These are phyloP conservation scores for Diaporthe vexans DNA, from an alignment of 2,329 filamentous ascomycete genomes.

Conservation along the genomic window DNA sequence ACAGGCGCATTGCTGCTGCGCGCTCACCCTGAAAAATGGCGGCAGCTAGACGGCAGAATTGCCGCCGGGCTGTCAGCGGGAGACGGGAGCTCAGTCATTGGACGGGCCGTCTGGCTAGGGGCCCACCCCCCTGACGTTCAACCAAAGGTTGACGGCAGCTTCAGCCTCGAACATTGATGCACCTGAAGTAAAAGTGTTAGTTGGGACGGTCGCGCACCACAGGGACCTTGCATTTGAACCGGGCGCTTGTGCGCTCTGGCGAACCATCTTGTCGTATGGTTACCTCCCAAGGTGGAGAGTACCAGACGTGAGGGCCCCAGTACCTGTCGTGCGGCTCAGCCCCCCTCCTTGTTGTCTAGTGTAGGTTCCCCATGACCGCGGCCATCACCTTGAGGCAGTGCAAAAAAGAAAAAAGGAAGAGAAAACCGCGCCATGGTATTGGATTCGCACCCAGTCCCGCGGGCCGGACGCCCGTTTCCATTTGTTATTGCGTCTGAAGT, in stretches of 20 bases:
- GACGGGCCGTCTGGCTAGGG: constrained; percentile 4
- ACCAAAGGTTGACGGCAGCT: constrained; percentile 20
- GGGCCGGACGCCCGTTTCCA: constrained; percentile 16
- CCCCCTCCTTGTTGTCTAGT: constrained; percentile 3
- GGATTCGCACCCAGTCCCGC: constrained; percentile 8
- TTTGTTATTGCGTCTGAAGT: constrained; percentile 35
- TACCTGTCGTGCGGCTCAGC: background rate
- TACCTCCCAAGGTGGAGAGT: background rate
- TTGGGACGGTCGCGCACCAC: background rate
- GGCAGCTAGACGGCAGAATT: constrained; percentile 35
- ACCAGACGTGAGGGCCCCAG: background rate
- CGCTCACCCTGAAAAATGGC: constrained; percentile 26
- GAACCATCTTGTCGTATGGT: background rate
- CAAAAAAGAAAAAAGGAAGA: background rate
- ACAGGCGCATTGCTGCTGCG: constrained; percentile 6
- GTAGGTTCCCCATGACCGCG: constrained; percentile 11
- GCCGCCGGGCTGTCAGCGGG: constrained; percentile 32
- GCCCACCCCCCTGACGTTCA: constrained; percentile 24
- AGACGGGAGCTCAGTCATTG: constrained; percentile 32
- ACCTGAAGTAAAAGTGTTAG: background rate
- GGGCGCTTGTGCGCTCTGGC: background rate
- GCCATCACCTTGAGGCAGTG: constrained; percentile 20
- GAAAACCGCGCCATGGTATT: constrained; percentile 5
- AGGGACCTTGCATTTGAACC: background rate
- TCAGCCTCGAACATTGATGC: constrained; percentile 8